Base-by-base conservation (phyloP, 1,284 basidiomycete genomes). In the Marasmius sp. region DNA sequence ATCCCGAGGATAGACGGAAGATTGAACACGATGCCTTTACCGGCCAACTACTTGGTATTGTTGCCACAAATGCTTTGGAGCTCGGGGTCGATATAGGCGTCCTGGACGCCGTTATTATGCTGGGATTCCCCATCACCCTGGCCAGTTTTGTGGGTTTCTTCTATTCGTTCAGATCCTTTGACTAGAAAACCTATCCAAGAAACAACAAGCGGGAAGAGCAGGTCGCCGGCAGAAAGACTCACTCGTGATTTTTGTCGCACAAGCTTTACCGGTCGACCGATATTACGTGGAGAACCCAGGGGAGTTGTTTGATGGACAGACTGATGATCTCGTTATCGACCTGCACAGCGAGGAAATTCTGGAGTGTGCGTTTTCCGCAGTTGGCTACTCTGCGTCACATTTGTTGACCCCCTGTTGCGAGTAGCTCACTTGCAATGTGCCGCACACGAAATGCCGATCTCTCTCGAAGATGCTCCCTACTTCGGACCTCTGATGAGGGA, bases 41-140 rank as follows among this genome's bases (percentile, higher is more conserved):
- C 1, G 94, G 94, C 0, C 83, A 86, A 64, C 77, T 95, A 11
- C 81, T 96, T 0, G 91, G 95, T 6, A 92, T 97, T 51, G 83
- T 97, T n/a, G 93, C 94, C 0, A 97, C 94, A 0, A 95, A 94
- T 64, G 95, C 94, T 0, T 81, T 97, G 12, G 95, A 97, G 73
- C 84, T 97, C 1, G 94, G 95, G 39, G 91, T 97, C 36, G 94
- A 97, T 69, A 96, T 97, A 49, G 95, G 94, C 14, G 85, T 85
- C 20, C 76, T 97, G 37, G 95, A 97, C 71, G 93, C 92, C 0
- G 94, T 97, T 38, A 85, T 97, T 62, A 92, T 95, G 85, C 84
- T 95, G 20, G 93, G 93, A 0, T 95, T 96, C 70, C 94, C 94
- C 0, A 83, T 87, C 60, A 88, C 83, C 61, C 77, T 94, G 54